Conservation (phyloP, 2,329 filamentous ascomycete species). For the Penicillium griseofulvum region DNA sequence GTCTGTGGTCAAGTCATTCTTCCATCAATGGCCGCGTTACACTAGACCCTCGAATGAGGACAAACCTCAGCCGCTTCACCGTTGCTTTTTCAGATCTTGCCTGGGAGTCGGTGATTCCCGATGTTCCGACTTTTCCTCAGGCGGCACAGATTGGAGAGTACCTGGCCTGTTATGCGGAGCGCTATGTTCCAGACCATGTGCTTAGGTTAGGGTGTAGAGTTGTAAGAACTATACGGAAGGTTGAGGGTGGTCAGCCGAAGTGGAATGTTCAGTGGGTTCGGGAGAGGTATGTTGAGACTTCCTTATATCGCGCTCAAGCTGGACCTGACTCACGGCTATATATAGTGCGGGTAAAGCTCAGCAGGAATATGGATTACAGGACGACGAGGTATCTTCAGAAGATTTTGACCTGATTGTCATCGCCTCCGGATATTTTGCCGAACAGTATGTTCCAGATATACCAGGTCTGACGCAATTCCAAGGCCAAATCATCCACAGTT, state of each 20-base stretch:
- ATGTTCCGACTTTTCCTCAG: conserved; percentile 64
- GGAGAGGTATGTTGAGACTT: conserved; percentile 15
- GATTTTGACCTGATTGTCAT: conserved; percentile 70
- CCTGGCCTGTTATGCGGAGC: conserved; percentile 61
- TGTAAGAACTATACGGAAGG: conserved; percentile 29
- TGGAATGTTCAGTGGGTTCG: conserved; percentile 41
- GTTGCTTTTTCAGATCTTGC: conserved; percentile 62
- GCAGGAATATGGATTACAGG: too few relatives aligned
- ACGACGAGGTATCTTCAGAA: conserved; percentile 19
- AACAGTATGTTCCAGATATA: conserved; percentile 53
- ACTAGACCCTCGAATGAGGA: conserved; percentile 58
- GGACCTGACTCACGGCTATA: background rate
- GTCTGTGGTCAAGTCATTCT: conserved; percentile 65
- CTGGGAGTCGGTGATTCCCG: conserved; percentile 56
- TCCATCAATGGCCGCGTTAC: conserved; percentile 1
- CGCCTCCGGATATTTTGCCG: conserved; percentile 73
- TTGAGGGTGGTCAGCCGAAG: conserved; percentile 23
- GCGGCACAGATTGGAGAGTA: conserved; percentile 77
- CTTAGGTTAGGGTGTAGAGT: conserved; percentile 51
- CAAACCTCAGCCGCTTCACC: conserved; percentile 74
- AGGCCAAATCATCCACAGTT: conserved; percentile 65
- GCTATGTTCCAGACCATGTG: conserved; percentile 52
- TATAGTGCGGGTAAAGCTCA: background rate
- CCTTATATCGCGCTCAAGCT: background rate
- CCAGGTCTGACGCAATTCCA: conserved; percentile 31